These are phyloP conservation scores for Claviceps sp. DNA, from an alignment of 2,329 filamentous ascomycete species.

Conservation along the genomic window DNA sequence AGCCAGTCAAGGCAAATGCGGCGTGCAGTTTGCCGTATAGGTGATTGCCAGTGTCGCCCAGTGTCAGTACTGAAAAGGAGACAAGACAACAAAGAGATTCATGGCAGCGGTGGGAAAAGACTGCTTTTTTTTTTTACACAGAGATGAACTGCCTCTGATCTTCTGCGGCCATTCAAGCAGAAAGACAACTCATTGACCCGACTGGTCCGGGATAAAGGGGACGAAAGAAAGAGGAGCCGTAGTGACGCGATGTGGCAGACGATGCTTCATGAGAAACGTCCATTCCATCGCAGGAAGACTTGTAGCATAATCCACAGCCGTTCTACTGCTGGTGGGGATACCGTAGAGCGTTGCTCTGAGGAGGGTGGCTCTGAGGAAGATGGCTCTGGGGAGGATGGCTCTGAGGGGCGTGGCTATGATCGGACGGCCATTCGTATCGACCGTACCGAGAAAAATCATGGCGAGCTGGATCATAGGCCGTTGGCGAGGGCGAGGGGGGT, in stretches of 20 bases:
- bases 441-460: slow-evolving; percentile 1
- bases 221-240: neutral
- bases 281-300: neutral
- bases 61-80: neutral
- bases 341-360: neutral
- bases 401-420: neutral
- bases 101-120: slow-evolving; percentile 6
- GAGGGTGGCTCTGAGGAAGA: too few species aligned
- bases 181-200: neutral
- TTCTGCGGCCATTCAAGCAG: neutral
- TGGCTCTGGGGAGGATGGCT: too few species aligned
- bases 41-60: neutral
- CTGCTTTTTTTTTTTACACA: neutral
- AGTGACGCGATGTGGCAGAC: neutral
- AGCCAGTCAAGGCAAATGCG: too few species aligned
- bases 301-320: neutral
- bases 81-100: neutral
- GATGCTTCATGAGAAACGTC: neutral
- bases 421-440: slow-evolving; percentile 1
- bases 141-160: neutral
- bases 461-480: slow-evolving; percentile 3
- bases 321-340: neutral
- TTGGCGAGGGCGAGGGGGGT: neutral
- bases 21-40: neutral
- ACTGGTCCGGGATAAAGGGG: slow-evolving; percentile 3